Conservation (phyloP, 441 rosid species). For the Adansonia madagascariensis region DNA sequence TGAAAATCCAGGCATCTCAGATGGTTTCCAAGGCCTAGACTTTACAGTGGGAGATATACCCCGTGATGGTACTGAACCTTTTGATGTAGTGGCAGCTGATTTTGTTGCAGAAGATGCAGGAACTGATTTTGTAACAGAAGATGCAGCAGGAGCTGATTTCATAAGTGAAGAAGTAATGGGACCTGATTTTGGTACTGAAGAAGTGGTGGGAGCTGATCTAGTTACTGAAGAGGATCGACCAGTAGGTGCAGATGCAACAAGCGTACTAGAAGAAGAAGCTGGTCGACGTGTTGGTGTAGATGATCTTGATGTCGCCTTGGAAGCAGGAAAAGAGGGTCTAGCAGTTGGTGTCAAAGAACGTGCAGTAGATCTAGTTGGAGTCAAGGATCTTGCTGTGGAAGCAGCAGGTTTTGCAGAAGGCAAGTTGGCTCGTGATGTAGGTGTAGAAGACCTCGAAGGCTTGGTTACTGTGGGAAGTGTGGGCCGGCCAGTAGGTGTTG, state of each 20-base stretch:
- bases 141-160: slow-evolving; percentile 46
- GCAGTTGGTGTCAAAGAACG: slow-evolving; percentile 63
- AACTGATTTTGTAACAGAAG: slow-evolving; percentile 43
- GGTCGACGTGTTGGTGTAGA: slow-evolving; percentile 41
- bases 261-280: slow-evolving; percentile 38
- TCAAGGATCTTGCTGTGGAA: slow-evolving; percentile 43
- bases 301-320: slow-evolving; percentile 48
- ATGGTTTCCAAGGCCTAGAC: slow-evolving; percentile 59
- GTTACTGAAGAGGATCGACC: slow-evolving; percentile 49
- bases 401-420: slow-evolving; percentile 37
- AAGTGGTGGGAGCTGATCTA: slow-evolving; percentile 15
- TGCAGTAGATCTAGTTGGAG: slow-evolving; percentile 49
- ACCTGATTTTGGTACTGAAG: slow-evolving; percentile 43
- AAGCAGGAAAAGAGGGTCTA: slow-evolving; percentile 43
- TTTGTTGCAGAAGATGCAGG: slow-evolving; percentile 42
- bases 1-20: slow-evolving; percentile 59
- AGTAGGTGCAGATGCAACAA: slow-evolving; percentile 38
- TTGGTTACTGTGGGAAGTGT: slow-evolving; percentile 43
- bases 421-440: slow-evolving; percentile 56
- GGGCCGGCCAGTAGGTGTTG: slow-evolving; percentile 61
- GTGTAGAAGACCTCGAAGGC: slow-evolving; percentile 60
- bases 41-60: slow-evolving; percentile 51
- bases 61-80: slow-evolving; percentile 48
- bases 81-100: slow-evolving; percentile 42
- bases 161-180: slow-evolving; percentile 37